A percentile compares a stretch with the other conserved stretches of the same genome.
These are phyloP conservation scores for Candida morakotiae DNA, from an alignment of 805 yeast genomes.

Conservation along the genomic window DNA sequence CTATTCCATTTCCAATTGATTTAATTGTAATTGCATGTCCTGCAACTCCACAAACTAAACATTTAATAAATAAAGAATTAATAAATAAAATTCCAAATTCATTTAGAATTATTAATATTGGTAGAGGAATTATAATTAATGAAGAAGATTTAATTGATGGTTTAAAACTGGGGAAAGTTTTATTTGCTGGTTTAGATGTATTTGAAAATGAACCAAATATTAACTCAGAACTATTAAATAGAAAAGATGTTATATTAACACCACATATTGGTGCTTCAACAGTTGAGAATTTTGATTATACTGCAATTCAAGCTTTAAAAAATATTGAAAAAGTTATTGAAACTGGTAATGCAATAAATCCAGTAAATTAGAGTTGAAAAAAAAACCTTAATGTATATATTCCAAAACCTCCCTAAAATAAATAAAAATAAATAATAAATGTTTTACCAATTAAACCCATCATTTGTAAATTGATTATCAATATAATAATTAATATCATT, in stretches of 20 bases:
- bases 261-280: conserved; percentile 77
- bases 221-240: conserved; percentile 42
- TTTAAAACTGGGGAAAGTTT: conserved; percentile 53
- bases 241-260: conserved; percentile 61
- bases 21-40: conserved; percentile 67
- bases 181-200: conserved; percentile 72
- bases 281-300: conserved; percentile 46
- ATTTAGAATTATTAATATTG: conserved; percentile 66
- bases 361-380: conserved; percentile 19
- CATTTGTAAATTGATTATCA: conserved; percentile 5
- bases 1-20: conserved; percentile 41
- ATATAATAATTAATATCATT: conserved; percentile 35
- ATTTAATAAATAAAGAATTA: conserved; percentile 48
- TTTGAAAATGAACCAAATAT: conserved; percentile 60
- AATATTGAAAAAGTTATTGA: conserved; percentile 47
- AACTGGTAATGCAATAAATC: conserved; percentile 34
- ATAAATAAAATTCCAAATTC: conserved; percentile 48
- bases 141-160: conserved; percentile 63
- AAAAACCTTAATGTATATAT: too few relatives aligned
- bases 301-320: conserved; percentile 50
- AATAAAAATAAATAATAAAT: neutral
- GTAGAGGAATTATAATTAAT: conserved; percentile 68
- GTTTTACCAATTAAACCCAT: conserved; percentile 4
- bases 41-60: conserved; percentile 52
- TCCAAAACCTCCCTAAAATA: neutral